These are phyloP conservation scores for Xylaria sp. DNA, from an alignment of 2,329 filamentous ascomycete genomes.

Conservation along the genomic window DNA sequence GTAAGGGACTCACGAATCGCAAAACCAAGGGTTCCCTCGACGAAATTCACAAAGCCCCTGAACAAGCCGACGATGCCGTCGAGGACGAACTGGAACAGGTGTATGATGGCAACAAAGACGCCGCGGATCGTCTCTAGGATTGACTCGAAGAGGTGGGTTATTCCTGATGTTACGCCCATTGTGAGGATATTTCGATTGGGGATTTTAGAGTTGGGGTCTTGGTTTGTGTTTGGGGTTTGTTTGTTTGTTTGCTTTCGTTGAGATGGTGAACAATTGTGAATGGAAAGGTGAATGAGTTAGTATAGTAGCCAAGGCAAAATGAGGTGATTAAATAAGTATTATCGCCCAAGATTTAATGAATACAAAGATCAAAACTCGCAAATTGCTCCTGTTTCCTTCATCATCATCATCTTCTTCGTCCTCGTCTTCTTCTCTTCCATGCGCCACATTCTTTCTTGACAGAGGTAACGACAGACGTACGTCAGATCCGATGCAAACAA, in stretches of 20 bases:
- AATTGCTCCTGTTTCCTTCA: background rate
- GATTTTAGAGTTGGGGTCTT: background rate
- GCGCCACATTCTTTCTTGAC: background rate
- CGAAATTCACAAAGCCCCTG: conserved; percentile 42
- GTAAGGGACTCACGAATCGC: conserved; percentile 50
- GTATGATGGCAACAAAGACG: conserved; percentile 41
- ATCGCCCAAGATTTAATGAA: background rate
- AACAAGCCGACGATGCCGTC: conserved; percentile 41
- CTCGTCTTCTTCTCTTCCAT: background rate
- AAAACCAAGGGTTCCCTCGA: conserved; percentile 49
- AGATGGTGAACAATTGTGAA: background rate
- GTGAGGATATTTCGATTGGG: background rate
- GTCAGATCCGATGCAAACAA: background rate
- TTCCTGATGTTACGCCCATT: conserved; percentile 48
- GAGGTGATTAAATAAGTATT: background rate
- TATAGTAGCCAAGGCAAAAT: background rate
- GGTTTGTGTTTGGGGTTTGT: background rate
- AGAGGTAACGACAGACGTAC: background rate
- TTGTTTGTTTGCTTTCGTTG: background rate
- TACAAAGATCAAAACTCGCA: background rate
- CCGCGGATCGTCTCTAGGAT: conserved; percentile 44
- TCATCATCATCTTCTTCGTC: too few species aligned
- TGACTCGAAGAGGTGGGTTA: conserved; percentile 46
- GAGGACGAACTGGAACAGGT: conserved; percentile 43
- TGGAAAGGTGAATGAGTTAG: too few species aligned